Evolutionary conservation across 1,139 yeast species (phyloP), one percentile per base, ranked within the genome.

Genomic region (Arxiozyma heterogenica): DNA sequence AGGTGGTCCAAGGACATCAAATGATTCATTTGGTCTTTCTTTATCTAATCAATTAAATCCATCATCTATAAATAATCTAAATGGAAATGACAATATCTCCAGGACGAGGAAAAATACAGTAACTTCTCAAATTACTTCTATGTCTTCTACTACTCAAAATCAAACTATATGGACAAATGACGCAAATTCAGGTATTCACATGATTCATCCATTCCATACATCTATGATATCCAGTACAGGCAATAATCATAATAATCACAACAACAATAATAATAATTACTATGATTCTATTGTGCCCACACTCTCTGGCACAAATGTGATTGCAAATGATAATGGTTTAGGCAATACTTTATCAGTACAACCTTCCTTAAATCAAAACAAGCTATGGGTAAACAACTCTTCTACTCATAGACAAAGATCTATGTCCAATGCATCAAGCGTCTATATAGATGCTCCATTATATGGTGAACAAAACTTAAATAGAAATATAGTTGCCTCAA

Each of bases 401-500:
- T 30, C 15, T 25, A 18, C 41, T 20, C 34, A 47, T 47, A 62
- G 69, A 49, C 64, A 60, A 44, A 53, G 70, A 27, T 64, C 70
- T 0, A 55, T 56, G 27, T 66, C 70, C 0, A 66, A 64, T 51
- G 65, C 66, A 2, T 66, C 70, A 17, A 64, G 68, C 49, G 54
- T 63, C 1, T 64, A 65, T 49, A 57, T 62, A 12, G 69, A 66
- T 51, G 64, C 66, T 15, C 61, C 58, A 27, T 52, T 55, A 20
- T 63, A 58, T 49, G 67, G 62, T 21, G 55, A 44, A 47, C 54
- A 51, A 50, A 57, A 53, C 20, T 54, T 39, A 11, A 17, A 48
- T 22, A 71, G 78, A 58, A 75, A 77, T 42, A 68, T 78, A 55
- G 74, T 78, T 6, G 25, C 58, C 1, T 76, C 75, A 44, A 9